phyloP scores from a whole-genome alignment of 495 filamentous ascomycete genomes.

The Lindgomyces ingoldianus region DNA sequence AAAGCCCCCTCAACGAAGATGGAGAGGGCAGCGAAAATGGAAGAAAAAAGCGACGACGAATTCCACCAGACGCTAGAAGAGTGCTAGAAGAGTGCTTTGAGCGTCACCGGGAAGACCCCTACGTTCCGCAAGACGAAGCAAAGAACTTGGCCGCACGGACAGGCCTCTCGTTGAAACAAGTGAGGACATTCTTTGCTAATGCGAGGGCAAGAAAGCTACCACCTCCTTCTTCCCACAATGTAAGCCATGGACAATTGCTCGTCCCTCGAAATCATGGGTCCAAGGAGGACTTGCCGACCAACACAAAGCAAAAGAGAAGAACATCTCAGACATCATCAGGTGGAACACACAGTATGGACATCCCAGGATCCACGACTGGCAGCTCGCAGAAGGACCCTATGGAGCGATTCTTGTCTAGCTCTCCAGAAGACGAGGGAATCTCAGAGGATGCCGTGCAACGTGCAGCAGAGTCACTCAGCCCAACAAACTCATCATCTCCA shows the following conservation, averaged over 20 bases:
- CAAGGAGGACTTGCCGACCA: background rate
- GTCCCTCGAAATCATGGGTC: no score
- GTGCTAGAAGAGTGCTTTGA: conserved; percentile 29
- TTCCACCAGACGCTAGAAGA: conserved; percentile 21
- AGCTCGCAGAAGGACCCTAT: conserved; percentile 22
- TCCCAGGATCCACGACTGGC: background rate
- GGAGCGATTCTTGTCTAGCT: conserved; percentile 33
- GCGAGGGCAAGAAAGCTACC: conserved; percentile 27
- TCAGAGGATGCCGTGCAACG: conserved; percentile 24
- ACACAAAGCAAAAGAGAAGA: background rate
- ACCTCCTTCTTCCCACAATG: background rate
- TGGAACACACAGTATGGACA: background rate
- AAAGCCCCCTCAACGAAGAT: background rate
- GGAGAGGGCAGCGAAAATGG: conserved; percentile 6
- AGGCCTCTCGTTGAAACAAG: conserved; percentile 18
- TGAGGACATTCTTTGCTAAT: conserved; percentile 37
- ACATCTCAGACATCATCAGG: background rate
- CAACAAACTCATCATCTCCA: background rate
- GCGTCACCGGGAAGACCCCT: conserved; percentile 22
- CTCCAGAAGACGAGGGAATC: conserved; percentile 34
- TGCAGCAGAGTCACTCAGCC: conserved; percentile 1
- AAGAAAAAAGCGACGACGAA: conserved; percentile 18
- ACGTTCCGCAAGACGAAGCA: conserved; percentile 19
- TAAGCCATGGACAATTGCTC: no score
- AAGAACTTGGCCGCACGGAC: conserved; percentile 14